Conservation (phyloP, 2,329 filamentous ascomycete genomes). For the Hypoxylon sp. region DNA sequence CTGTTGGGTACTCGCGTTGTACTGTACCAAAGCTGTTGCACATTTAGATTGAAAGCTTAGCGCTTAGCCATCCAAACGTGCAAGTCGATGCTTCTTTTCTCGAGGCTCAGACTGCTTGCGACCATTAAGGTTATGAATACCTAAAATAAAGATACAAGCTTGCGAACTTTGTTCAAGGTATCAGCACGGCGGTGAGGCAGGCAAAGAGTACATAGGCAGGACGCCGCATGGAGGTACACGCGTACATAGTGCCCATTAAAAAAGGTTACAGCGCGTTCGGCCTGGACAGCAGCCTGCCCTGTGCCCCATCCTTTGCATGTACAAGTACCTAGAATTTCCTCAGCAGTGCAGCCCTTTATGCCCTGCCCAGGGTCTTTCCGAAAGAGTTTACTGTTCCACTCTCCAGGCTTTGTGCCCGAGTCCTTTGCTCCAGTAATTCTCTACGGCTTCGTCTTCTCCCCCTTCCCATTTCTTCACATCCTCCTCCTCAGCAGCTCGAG, state of each 20-base stretch:
- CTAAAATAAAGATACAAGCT: constrained; percentile 22
- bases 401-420: constrained; percentile 41
- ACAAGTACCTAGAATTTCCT: constrained; percentile 13
- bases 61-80: constrained; percentile 36
- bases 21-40: constrained; percentile 32
- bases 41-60: constrained; percentile 44
- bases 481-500: constrained; percentile 46
- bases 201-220: constrained; percentile 3
- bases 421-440: constrained; percentile 36
- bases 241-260: constrained; percentile 19
- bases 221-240: constrained; percentile 18
- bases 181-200: neutral
- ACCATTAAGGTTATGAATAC: constrained; percentile 32
- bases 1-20: constrained; percentile 11
- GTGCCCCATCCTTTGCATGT: constrained; percentile 11
- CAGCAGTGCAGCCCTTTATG: constrained; percentile 36
- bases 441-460: constrained; percentile 39
- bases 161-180: constrained; percentile 13
- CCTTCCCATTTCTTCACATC: constrained; percentile 38
- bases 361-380: constrained; percentile 43
- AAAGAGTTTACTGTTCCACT: constrained; percentile 40
- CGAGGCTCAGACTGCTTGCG: constrained; percentile 28
- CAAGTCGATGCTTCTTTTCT: constrained; percentile 33
- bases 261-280: constrained; percentile 31
- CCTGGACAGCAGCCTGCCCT: neutral